A percentile compares a stretch with the other conserved stretches of the same genome.
Evolutionary conservation across 305 asterid species (phyloP).

Genomic region (Solanum hybrid): DNA sequence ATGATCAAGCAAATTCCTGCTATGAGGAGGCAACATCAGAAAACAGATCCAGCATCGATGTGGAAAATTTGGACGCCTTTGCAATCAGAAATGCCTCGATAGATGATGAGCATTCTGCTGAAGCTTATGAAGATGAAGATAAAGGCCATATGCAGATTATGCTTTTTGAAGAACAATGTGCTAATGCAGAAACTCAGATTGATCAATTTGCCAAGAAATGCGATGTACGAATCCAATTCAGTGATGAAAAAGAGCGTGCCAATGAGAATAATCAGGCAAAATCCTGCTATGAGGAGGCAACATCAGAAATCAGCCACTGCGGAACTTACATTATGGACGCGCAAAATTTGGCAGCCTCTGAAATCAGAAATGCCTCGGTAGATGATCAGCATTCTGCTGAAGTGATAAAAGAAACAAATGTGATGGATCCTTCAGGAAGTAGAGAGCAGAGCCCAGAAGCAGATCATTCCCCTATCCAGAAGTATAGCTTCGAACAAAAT

Average conservation of each 20-base stretch:
- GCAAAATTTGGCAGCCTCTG: not conserved
- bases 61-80: not conserved
- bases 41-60: not conserved
- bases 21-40: constrained; percentile 4
- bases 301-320: not conserved
- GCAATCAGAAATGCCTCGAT: not conserved
- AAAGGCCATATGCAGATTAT: not conserved
- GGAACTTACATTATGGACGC: not conserved
- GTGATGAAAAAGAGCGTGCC: not conserved
- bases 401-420: not conserved
- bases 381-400: not conserved
- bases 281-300: not conserved
- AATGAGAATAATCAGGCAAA: constrained; percentile 9
- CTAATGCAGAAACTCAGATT: constrained; percentile 4
- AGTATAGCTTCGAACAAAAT: not conserved
- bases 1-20: constrained; percentile 11
- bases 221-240: not conserved
- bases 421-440: not conserved
- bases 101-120: not conserved
- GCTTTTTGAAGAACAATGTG: not conserved
- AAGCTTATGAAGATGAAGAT: not conserved
- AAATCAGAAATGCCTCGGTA: not conserved
- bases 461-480: not conserved
- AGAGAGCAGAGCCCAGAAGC: not conserved
- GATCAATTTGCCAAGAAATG: not conserved